phyloP scores from a whole-genome alignment of 306 rosid genomes.

The Cicer yamashitae region DNA sequence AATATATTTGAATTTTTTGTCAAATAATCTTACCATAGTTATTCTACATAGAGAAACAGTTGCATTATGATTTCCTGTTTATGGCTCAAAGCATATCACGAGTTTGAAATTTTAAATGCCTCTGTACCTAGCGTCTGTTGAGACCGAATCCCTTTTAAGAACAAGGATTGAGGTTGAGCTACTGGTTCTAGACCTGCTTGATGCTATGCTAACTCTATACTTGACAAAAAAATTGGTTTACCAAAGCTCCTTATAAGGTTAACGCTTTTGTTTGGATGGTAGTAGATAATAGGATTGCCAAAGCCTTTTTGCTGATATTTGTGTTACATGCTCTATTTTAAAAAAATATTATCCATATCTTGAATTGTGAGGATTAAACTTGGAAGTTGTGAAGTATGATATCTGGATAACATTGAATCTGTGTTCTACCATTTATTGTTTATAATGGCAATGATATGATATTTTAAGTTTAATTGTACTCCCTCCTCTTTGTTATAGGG shows the following conservation, averaged over 20 bases:
- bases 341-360: background rate
- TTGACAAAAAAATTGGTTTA: background rate
- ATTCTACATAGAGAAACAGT: background rate
- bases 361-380: slow-evolving; percentile 24
- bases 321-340: background rate
- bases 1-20: slow-evolving; percentile 9
- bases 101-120: slow-evolving; percentile 20
- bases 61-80: slow-evolving; percentile 9
- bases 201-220: slow-evolving; percentile 27
- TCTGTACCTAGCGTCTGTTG: slow-evolving; percentile 15
- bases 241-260: slow-evolving; percentile 8
- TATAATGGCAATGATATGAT: slow-evolving; percentile 4
- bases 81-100: slow-evolving; percentile 22
- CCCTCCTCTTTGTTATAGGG: slow-evolving; percentile 55
- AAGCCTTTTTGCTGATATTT: slow-evolving; percentile 10
- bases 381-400: background rate
- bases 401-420: slow-evolving; percentile 9
- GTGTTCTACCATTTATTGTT: slow-evolving; percentile 2
- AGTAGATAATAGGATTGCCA: slow-evolving; percentile 10
- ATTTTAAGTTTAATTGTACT: slow-evolving; percentile 3
- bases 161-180: slow-evolving; percentile 29
- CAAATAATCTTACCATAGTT: slow-evolving; percentile 20
- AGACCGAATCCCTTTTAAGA: slow-evolving; percentile 36
- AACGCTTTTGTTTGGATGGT: slow-evolving; percentile 3
- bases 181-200: slow-evolving; percentile 26